These are phyloP conservation scores for Gossypium thurberi DNA, from an alignment of 345 rosid genomes.

Conservation along the genomic window DNA sequence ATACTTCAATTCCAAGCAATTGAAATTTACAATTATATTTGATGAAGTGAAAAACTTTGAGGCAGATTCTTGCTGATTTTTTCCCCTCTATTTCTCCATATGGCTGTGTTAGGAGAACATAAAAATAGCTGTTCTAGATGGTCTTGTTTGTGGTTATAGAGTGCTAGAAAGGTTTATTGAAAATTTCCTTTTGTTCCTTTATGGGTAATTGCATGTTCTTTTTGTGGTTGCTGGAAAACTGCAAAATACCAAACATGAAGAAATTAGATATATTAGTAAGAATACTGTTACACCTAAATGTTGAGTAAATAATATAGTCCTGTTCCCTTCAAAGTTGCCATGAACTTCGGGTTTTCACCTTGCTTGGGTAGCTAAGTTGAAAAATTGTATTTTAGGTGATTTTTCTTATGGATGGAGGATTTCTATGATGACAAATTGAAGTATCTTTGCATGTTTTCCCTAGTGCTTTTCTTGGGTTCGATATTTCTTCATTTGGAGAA, in stretches of 20 bases:
- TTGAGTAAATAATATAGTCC: not conserved
- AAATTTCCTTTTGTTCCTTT: not conserved
- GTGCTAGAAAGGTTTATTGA: not conserved
- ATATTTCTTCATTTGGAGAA: not conserved
- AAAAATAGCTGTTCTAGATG: not conserved
- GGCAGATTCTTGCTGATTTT: not conserved
- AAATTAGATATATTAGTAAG: not conserved
- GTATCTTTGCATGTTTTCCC: not conserved
- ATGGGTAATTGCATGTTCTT: not conserved
- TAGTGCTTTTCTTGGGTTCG: not conserved
- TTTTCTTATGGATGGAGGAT: not conserved
- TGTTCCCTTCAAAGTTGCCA: not conserved
- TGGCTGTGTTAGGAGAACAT: not conserved
- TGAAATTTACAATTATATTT: not conserved
- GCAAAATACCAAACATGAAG: not conserved
- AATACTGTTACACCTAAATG: not conserved
- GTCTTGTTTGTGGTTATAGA: not conserved
- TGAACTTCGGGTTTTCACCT: not conserved
- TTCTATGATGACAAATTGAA: not conserved
- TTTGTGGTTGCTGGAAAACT: not conserved
- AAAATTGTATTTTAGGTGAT: not conserved
- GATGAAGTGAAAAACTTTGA: not conserved
- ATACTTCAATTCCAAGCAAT: not conserved
- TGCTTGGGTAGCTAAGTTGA: not conserved
- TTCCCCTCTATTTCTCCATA: not conserved